A percentile compares a stretch with the other conserved stretches of the same genome.
These are phyloP conservation scores for Udeniomyces megalosporus DNA, from an alignment of 768 basidiomycete species.

Conservation along the genomic window DNA sequence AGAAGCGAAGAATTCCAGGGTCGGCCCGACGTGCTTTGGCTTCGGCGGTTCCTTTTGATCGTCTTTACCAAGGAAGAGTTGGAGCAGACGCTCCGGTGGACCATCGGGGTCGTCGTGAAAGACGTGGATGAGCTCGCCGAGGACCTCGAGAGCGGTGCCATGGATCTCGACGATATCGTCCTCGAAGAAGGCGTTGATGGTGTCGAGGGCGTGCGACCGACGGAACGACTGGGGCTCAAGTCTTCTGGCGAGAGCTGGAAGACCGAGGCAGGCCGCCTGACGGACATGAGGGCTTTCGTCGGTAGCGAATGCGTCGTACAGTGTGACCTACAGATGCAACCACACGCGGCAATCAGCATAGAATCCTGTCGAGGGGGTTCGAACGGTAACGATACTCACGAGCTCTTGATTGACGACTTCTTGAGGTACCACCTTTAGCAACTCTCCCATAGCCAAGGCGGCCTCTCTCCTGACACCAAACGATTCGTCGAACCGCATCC, in stretches of 20 bases:
- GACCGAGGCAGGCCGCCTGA: conserved; percentile 67
- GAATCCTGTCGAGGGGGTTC: no score
- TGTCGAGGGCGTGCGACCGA: conserved; percentile 48
- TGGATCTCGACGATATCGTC: conserved; percentile 57
- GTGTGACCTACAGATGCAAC: conserved; percentile 65
- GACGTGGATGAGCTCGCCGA: conserved; percentile 75
- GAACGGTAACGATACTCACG: conserved; percentile 6
- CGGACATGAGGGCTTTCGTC: conserved; percentile 71
- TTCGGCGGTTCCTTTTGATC: background rate
- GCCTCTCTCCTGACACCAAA: conserved; percentile 75
- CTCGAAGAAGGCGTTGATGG: conserved; percentile 43
- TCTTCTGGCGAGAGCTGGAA: conserved; percentile 61
- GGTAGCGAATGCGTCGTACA: conserved; percentile 51
- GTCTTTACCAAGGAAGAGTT: conserved; percentile 50
- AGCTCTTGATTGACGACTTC: conserved; percentile 42
- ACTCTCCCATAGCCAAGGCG: conserved; percentile 68
- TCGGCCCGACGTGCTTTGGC: background rate
- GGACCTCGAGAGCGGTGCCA: conserved; percentile 61
- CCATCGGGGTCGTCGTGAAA: conserved; percentile 46
- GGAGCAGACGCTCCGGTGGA: conserved; percentile 50
- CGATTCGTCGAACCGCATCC: conserved; percentile 20
- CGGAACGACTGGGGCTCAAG: conserved; percentile 42
- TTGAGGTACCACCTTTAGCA: conserved; percentile 71
- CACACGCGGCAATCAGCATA: no score
- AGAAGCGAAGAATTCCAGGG: conserved; percentile 2